These are phyloP conservation scores for Funneliformis mosseae DNA, from an alignment of 192 early-diverging fungal genomes.

Conservation along the genomic window DNA sequence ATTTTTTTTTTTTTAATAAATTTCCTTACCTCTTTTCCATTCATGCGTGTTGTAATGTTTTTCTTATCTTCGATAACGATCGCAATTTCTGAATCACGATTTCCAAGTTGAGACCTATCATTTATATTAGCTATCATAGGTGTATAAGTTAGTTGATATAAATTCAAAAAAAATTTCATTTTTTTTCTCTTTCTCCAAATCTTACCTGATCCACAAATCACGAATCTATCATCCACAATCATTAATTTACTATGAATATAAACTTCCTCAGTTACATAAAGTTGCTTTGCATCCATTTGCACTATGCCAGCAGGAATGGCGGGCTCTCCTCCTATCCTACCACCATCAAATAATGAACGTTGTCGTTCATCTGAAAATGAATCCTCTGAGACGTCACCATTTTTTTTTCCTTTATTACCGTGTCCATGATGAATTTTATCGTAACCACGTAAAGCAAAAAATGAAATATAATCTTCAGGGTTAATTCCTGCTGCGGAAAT, in stretches of 20 bases:
- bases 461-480: conserved; percentile 68
- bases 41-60: conserved; percentile 69
- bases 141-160: neutral
- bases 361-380: conserved; percentile 2
- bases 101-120: conserved; percentile 86
- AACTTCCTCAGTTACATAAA: conserved; percentile 77
- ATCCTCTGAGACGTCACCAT: neutral
- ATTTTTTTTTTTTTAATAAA: neutral
- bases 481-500: conserved; percentile 59
- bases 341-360: neutral
- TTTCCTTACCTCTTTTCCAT: conserved; percentile 56
- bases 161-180: neutral
- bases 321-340: neutral
- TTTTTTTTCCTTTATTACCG: neutral
- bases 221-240: conserved; percentile 83
- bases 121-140: conserved; percentile 75
- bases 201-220: conserved; percentile 76
- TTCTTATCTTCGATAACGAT: conserved; percentile 77
- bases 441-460: conserved; percentile 72
- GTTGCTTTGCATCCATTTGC: conserved; percentile 25
- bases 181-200: conserved; percentile 3
- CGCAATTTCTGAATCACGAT: conserved; percentile 88
- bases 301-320: neutral
- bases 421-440: conserved; percentile 54
- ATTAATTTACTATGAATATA: conserved; percentile 89